Base-by-base conservation (phyloP, 768 basidiomycete genomes). In the Pleurotus platypus region DNA sequence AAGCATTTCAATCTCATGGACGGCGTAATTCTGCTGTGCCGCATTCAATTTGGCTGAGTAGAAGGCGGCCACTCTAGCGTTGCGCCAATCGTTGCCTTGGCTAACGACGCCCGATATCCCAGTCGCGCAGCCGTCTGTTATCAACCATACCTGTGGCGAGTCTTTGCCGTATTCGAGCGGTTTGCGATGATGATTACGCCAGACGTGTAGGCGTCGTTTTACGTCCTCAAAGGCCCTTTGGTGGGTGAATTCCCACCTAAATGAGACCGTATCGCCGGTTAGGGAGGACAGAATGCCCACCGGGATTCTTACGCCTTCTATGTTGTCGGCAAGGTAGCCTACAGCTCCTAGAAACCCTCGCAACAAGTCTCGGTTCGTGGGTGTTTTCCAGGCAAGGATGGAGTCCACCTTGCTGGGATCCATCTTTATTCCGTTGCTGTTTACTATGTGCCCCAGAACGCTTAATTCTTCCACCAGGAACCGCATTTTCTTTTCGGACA, bases 271-370 rank as follows among this genome's bases (percentile, higher is more conserved):
- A 20, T 63, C 56, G 13, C 60, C 58, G 0, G 50, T 61, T 11
- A 63, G 20, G 1, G 20, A 46, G 16, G n/a, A 63, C 13, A 75
- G 55, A 1, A 65, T 55, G 0, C 61, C 67, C 64, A 72, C 66
- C 1, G 68, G 69, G 11, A 68, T 66, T 1, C 65, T 51, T 5
- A 71, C 60, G 1, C 54, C 53, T 3, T 30, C 38, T 16, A 66
- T 59, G 46, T 65, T 63, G 54, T 61, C 58, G 3, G 70, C 66
- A 1, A 70, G 59, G 55, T 69, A 75, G 0, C 69, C 65, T 5
- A 72, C 71, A 2, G 67, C 60, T n/a, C 73, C 71, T 0, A 73
- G 58, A 53, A 75, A 72, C 4, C 67, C 64, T 4, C 60, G 60
- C 13, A 72, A 57, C 13, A 67, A 48, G 40, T 69, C 68, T 15